A percentile compares a stretch with the other conserved stretches of the same genome.
Evolutionary conservation across 2,329 filamentous ascomycete genomes (phyloP).

Genomic region (Dothideomycetes sp.): DNA sequence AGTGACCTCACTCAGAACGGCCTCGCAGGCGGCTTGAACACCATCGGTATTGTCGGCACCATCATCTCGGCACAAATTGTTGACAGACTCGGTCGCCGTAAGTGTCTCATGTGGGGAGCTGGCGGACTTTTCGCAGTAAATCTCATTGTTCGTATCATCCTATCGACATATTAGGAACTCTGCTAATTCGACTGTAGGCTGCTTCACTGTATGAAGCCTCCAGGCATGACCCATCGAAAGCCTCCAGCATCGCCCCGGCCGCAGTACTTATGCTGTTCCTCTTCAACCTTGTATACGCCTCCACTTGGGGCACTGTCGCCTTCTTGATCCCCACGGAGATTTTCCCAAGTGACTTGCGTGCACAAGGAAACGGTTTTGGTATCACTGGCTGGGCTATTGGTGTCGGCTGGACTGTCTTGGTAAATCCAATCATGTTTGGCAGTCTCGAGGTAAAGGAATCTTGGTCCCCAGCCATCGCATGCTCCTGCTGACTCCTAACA

Average conservation of each 20-base stretch:
- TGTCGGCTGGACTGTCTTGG: constrained; percentile 42
- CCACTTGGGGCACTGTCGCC: constrained; percentile 39
- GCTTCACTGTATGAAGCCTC: constrained; percentile 34
- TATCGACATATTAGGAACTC: too few relatives aligned
- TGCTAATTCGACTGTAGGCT: constrained; percentile 13
- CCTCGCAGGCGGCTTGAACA: constrained; percentile 41
- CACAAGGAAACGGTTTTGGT: constrained; percentile 49
- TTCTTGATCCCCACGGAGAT: constrained; percentile 45
- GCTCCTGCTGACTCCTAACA: constrained; percentile 1
- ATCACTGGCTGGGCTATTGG: constrained; percentile 50
- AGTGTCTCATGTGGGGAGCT: constrained; percentile 30
- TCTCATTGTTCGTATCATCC: constrained; percentile 19
- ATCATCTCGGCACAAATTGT: constrained; percentile 41
- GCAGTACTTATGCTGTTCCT: constrained; percentile 39
- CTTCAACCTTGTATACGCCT: constrained; percentile 41
- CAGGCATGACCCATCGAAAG: constrained; percentile 23
- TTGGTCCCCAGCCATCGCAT: not conserved
- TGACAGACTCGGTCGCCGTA: constrained; percentile 36
- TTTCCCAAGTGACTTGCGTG: constrained; percentile 44
- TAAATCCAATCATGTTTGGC: constrained; percentile 43
- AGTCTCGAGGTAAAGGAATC: constrained; percentile 24
- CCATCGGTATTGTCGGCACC: constrained; percentile 40
- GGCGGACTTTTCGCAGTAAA: constrained; percentile 30
- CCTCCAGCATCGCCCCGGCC: constrained; percentile 30
- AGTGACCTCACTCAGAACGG: constrained; percentile 32